A percentile compares a stretch with the other conserved stretches of the same genome.
phyloP scores from a whole-genome alignment of 768 basidiomycete species.

The Punctularia strigosozonata region DNA sequence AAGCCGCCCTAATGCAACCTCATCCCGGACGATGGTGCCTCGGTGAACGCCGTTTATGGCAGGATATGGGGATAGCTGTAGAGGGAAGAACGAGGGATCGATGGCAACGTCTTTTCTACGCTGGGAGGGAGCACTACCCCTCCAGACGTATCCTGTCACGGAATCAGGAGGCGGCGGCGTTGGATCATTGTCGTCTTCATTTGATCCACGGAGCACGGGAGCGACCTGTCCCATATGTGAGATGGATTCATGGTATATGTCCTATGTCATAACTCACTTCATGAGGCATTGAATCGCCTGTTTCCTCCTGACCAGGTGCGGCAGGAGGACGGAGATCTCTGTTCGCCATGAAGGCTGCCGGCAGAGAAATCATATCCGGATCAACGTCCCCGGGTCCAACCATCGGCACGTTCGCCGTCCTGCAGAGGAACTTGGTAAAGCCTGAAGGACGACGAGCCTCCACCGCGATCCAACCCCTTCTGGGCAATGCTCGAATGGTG shows the following conservation, averaged over 20 bases:
- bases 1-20: slow-evolving; percentile 42
- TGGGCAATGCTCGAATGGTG: slow-evolving; percentile 62
- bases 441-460: slow-evolving; percentile 81
- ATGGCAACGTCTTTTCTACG: slow-evolving; percentile 76
- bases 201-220: slow-evolving; percentile 3
- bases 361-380: slow-evolving; percentile 62
- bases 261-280: too few species aligned
- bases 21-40: slow-evolving; percentile 37
- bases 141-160: slow-evolving; percentile 84
- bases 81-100: slow-evolving; percentile 75
- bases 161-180: slow-evolving; percentile 45
- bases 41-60: slow-evolving; percentile 34
- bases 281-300: too few species aligned
- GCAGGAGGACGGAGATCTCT: slow-evolving; percentile 35
- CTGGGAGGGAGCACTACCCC: slow-evolving; percentile 75
- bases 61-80: slow-evolving; percentile 77
- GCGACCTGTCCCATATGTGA: slow-evolving; percentile 5
- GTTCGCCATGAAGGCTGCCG: slow-evolving; percentile 66
- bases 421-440: slow-evolving; percentile 71
- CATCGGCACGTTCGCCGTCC: slow-evolving; percentile 82
- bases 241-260: slow-evolving; percentile 1
- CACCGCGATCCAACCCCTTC: slow-evolving; percentile 84
- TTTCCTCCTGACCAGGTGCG: too few species aligned
- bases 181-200: slow-evolving; percentile 8
- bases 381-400: slow-evolving; percentile 76